Evolutionary conservation across 192 early-diverging fungal genomes (phyloP).

Genomic region (Coemansia sp.): DNA sequence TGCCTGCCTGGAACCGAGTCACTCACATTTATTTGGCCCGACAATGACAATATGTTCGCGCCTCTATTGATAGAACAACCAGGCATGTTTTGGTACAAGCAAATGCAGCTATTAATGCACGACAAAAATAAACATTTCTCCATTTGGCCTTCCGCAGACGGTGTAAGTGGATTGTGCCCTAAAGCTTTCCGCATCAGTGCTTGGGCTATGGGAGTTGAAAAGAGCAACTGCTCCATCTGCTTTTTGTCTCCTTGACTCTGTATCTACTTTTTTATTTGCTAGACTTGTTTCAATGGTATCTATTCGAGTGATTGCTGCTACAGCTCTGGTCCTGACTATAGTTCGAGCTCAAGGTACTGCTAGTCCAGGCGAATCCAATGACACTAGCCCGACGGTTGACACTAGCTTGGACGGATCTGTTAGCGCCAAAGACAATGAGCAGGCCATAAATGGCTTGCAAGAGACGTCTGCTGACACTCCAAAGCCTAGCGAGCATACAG

Average conservation of each 20-base stretch:
- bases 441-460: neutral
- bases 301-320: neutral
- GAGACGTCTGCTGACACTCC: neutral
- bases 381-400: neutral
- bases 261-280: neutral
- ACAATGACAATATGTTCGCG: neutral
- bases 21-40: neutral
- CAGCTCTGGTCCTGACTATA: neutral
- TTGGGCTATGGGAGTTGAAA: neutral
- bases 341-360: neutral
- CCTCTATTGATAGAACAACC: neutral
- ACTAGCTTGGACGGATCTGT: neutral
- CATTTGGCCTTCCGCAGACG: neutral
- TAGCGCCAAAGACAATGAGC: neutral
- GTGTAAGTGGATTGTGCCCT: neutral
- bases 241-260: neutral
- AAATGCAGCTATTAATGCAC: neutral
- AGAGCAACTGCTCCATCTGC: neutral
- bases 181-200: neutral
- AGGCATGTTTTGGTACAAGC: neutral
- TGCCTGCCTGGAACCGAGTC: neutral
- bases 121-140: neutral
- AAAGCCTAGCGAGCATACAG: neutral
- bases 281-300: neutral
- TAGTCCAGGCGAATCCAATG: neutral